A percentile compares a stretch with the other conserved stretches of the same genome.
Conservation (phyloP, 148 eudicot species). For the Heliamphora exappendiculata region DNA sequence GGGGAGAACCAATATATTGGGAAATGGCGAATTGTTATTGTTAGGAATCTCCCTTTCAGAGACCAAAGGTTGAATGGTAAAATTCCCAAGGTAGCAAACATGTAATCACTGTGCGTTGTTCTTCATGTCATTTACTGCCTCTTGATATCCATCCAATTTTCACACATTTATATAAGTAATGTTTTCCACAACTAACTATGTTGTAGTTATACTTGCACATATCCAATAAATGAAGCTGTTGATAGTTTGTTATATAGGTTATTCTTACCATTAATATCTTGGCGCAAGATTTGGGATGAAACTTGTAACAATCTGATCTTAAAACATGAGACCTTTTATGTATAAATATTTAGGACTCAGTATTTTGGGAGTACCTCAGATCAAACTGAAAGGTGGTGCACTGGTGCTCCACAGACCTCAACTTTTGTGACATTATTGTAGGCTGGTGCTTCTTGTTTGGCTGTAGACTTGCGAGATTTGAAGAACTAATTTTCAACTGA, state of each 20-base stretch:
- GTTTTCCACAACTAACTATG: background rate
- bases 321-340: background rate
- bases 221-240: background rate
- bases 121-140: background rate
- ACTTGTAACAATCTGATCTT: background rate
- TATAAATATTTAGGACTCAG: background rate
- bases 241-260: background rate
- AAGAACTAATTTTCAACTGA: background rate
- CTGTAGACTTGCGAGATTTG: background rate
- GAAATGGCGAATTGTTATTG: constrained; percentile 82
- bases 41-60: constrained; percentile 70
- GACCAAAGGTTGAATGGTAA: constrained; percentile 96
- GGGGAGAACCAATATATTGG: constrained; percentile 64
- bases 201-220: background rate
- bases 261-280: background rate
- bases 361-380: background rate
- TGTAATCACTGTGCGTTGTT: background rate
- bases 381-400: background rate
- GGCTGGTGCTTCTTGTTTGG: background rate
- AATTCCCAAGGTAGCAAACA: constrained; percentile 76
- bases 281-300: constrained; percentile 9
- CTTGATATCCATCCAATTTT: background rate
- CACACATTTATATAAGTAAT: background rate
- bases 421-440: background rate
- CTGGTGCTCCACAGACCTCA: background rate